phyloP scores from a whole-genome alignment of 495 filamentous ascomycete genomes.

The Penicillium diatomitis region DNA sequence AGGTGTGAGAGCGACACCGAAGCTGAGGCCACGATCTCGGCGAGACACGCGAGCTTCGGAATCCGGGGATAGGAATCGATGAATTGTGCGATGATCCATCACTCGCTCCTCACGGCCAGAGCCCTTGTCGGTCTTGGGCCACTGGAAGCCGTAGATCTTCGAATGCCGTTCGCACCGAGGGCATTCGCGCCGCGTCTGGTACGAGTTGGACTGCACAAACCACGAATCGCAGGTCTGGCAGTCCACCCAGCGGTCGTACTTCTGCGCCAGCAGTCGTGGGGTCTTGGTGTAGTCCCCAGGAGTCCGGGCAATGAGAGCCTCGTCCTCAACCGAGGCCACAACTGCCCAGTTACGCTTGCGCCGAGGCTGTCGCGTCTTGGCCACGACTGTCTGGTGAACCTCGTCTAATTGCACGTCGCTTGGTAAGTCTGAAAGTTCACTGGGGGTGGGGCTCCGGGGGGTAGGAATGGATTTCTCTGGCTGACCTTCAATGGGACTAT shows the following conservation, averaged over 20 bases:
- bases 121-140: constrained; percentile 89
- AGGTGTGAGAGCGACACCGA: constrained; percentile 28
- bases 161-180: constrained; percentile 91
- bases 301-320: constrained; percentile 35
- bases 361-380: constrained; percentile 13
- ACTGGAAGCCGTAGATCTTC: constrained; percentile 87
- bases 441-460: constrained; percentile 4
- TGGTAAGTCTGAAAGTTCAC: constrained; percentile 11
- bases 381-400: constrained; percentile 5
- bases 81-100: constrained; percentile 61
- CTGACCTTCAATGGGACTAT: constrained; percentile 7
- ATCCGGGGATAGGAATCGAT: constrained; percentile 57
- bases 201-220: constrained; percentile 83
- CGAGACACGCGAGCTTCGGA: constrained; percentile 53
- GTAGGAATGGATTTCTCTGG: constrained; percentile 1
- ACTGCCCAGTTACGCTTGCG: constrained; percentile 20
- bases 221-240: constrained; percentile 71
- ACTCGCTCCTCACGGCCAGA: constrained; percentile 70
- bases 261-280: constrained; percentile 56
- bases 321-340: constrained; percentile 35
- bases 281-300: constrained; percentile 78
- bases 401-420: constrained; percentile 20
- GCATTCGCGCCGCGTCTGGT: constrained; percentile 74
- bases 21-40: constrained; percentile 34
- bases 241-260: constrained; percentile 72